Percentiles rank a stretch among this genome's conserved stretches.
phyloP scores from a whole-genome alignment of 108 stramenopile species.

The Pseudonitzschia pungens region DNA sequence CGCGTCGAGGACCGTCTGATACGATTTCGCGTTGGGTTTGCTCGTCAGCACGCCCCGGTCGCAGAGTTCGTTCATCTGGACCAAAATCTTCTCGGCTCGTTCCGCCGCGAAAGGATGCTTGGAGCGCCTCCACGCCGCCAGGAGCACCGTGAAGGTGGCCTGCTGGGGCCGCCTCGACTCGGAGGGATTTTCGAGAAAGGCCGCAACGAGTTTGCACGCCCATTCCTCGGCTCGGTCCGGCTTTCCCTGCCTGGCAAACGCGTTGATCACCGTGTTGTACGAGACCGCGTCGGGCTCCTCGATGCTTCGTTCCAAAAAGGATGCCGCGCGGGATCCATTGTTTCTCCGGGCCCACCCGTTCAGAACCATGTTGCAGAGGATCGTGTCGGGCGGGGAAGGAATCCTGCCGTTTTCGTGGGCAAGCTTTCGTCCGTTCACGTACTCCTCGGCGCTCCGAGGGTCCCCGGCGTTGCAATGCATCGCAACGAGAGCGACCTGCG shows the following conservation, averaged over 20 bases:
- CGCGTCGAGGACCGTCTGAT: conserved; percentile 13
- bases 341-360: conserved; percentile 22
- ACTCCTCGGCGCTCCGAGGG: conserved; percentile 20
- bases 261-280: conserved; percentile 34
- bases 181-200: conserved; percentile 6
- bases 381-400: conserved; percentile 14
- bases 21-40: conserved; percentile 15
- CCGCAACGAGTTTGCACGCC: conserved; percentile 9
- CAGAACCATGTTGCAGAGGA: conserved; percentile 33
- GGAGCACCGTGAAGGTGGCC: conserved; percentile 24
- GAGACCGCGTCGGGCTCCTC: conserved; percentile 20
- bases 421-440: conserved; percentile 7
- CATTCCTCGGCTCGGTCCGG: conserved; percentile 18
- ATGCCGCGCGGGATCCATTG: conserved; percentile 16
- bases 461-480: conserved; percentile 14
- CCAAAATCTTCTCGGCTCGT: conserved; percentile 11
- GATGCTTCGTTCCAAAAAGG: conserved; percentile 11
- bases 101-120: conserved; percentile 12
- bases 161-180: conserved; percentile 14
- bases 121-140: conserved; percentile 21
- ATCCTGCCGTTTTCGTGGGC: conserved; percentile 11
- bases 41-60: conserved; percentile 15
- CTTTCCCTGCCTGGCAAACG: conserved; percentile 18
- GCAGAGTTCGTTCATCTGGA: conserved; percentile 27
- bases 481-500: conserved; percentile 19